Conservation (phyloP, 1,284 basidiomycete species). For the Trichosporon asahii region DNA sequence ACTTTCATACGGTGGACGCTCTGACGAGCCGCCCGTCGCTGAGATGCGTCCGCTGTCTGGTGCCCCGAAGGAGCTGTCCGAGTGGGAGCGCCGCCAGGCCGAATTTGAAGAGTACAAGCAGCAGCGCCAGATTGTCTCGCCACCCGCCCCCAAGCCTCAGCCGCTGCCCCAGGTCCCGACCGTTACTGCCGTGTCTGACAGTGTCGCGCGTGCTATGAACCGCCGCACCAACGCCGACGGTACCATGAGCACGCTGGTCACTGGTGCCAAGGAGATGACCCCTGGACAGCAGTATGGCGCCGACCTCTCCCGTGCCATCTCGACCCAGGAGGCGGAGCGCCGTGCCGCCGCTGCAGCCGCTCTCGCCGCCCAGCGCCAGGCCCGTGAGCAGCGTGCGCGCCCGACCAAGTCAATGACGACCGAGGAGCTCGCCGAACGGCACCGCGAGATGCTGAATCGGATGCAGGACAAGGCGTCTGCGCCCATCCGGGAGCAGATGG, state of each 20-base stretch:
- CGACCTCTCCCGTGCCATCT: constrained; percentile 16
- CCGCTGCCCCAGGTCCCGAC: neutral
- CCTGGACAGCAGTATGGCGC: constrained; percentile 20
- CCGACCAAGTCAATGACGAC: constrained; percentile 38
- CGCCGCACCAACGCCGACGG: neutral
- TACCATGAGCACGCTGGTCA: constrained; percentile 13
- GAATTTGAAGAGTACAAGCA: constrained; percentile 46
- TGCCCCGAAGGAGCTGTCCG: neutral
- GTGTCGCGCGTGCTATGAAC: constrained; percentile 17
- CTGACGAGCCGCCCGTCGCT: neutral
- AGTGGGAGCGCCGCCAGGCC: constrained; percentile 2
- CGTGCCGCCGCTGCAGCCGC: constrained; percentile 5
- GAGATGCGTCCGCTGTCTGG: neutral
- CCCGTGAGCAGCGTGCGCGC: constrained; percentile 9
- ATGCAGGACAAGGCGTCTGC: constrained; percentile 45
- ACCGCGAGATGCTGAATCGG: constrained; percentile 40
- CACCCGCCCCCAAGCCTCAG: constrained; percentile 17
- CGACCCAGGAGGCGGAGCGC: constrained; percentile 11
- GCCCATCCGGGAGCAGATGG: constrained; percentile 38
- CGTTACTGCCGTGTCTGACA: constrained; percentile 16
- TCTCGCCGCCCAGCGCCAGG: constrained; percentile 15
- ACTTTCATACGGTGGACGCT: neutral
- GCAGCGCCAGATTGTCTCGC: constrained; percentile 38
- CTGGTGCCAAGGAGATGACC: neutral
- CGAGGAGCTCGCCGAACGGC: constrained; percentile 49